Evolutionary conservation across 441 rosid genomes (phyloP).

Genomic region (Bruguiera hainesii): DNA sequence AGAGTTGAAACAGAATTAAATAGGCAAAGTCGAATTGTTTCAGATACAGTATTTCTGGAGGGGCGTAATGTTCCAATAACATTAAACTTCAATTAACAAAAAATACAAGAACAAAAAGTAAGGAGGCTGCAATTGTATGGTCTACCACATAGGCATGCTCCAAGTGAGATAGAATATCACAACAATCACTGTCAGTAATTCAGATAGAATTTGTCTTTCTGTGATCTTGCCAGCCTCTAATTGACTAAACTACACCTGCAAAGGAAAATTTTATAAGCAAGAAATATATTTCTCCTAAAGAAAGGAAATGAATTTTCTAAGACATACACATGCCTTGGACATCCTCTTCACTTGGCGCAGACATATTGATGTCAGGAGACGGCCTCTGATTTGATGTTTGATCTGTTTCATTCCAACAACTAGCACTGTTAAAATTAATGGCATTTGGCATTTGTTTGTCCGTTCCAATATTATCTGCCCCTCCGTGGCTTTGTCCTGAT

Average conservation of each 20-base stretch:
- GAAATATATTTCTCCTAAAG: neutral
- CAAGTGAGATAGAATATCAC: constrained; percentile 1
- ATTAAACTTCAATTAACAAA: too few species aligned
- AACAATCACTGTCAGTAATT: constrained; percentile 10
- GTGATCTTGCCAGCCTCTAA: constrained; percentile 26
- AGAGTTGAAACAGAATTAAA: too few species aligned
- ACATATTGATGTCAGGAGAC: constrained; percentile 55
- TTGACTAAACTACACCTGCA: constrained; percentile 18
- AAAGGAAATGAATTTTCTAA: neutral
- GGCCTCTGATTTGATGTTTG: constrained; percentile 30
- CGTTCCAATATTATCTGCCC: neutral
- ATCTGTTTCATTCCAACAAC: constrained; percentile 32
- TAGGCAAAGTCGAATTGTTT: too few species aligned
- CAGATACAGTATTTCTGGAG: too few species aligned
- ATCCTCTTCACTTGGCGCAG: constrained; percentile 38
- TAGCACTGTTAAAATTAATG: constrained; percentile 5
- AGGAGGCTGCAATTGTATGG: too few species aligned
- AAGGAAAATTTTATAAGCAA: neutral
- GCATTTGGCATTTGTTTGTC: constrained; percentile 20
- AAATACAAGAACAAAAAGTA: too few species aligned
- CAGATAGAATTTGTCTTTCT: constrained; percentile 21
- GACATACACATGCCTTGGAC: constrained; percentile 17
- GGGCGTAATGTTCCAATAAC: too few species aligned
- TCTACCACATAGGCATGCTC: neutral
- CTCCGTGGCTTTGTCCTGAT: constrained; percentile 21